These are phyloP conservation scores for Podospora fimiseda DNA, from an alignment of 495 filamentous ascomycete genomes.

Conservation along the genomic window DNA sequence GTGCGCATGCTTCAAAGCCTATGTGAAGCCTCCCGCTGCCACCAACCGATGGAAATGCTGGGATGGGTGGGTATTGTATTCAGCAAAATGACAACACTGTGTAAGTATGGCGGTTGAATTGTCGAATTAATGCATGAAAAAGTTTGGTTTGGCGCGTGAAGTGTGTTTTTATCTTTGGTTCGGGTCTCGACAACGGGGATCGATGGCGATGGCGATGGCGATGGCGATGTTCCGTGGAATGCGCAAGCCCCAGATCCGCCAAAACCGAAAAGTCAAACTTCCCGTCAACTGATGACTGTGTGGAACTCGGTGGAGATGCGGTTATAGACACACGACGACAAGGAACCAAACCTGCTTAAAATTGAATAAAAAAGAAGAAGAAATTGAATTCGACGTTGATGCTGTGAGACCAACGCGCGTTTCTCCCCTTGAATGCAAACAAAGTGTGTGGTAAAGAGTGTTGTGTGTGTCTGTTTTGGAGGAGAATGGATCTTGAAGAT, in stretches of 20 bases:
- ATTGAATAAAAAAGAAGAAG: conserved; percentile 2
- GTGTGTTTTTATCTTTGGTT: no score
- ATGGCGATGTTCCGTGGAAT: not conserved
- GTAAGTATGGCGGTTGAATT: not conserved
- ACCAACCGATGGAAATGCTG: not conserved
- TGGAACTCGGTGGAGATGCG: not conserved
- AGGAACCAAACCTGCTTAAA: no score
- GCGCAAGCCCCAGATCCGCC: not conserved
- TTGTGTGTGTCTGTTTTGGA: conserved; percentile 18
- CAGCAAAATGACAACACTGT: no score
- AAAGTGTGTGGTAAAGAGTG: conserved; percentile 3
- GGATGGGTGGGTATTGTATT: no score
- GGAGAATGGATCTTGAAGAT: conserved; percentile 24
- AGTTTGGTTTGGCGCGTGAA: no score
- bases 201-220: not conserved
- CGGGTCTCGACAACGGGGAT: no score
- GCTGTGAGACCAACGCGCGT: conserved; percentile 7
- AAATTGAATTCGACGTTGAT: not conserved
- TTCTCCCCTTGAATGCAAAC: not conserved
- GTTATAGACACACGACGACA: no score
- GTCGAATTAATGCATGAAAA: no score
- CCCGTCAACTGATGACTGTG: no score
- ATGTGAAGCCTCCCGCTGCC: no score
- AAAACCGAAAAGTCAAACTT: no score
- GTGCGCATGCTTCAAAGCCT: not conserved